Evolutionary conservation across 148 eudicot species (phyloP), one percentile per base, ranked within the genome.

Genomic region (Amaranthus cruentus): DNA sequence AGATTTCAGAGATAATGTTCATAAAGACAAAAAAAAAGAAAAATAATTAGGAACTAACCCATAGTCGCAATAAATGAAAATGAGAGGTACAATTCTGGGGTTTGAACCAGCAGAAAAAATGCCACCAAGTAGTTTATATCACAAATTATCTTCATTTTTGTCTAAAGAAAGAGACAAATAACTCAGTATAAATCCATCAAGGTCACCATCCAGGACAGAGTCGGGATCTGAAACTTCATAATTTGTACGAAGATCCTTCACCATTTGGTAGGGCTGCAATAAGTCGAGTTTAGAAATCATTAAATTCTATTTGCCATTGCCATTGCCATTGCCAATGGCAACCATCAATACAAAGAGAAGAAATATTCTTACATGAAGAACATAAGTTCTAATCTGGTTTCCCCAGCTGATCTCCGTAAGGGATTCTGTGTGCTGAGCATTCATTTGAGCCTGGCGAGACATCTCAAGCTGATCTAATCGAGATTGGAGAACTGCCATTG

Each of bases 321-420:
- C 42, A 59, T 28, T 49, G 10, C 10, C 47, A 59, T 28, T 28
- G 38, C 38, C 38, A 28, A 0, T 28, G 38, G 0, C 38, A 28
- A 28, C 2, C 38, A 28, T 28, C 38, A 13, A 18, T n/a, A 57
- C 6, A 9, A 65, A 66, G 0, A 6, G 13, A 66, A 46, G 8
- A 4, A 68, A 59, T 47, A 67, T 49, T 51, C 84, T 56, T 91
- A 92, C 99, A 69, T 95, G 97, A 70, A 95, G 97, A 28, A 95
- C 99, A 53, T 90, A 90, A 76, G 92, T 73, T 44, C 99, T 87
- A 38, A 92, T 95, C 73, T 95, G 99, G 82, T 84, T 88, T 73
- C 99, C 99, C 88, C 92, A 95, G 69, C 91, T 88, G 79, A 86
- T 95, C 66, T 95, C 97, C 4, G 97, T 90, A 51, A 95, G 92